A percentile compares a stretch with the other conserved stretches of the same genome.
Evolutionary conservation across 148 eudicot species (phyloP).

Genomic region (Vaccinium darrowii): DNA sequence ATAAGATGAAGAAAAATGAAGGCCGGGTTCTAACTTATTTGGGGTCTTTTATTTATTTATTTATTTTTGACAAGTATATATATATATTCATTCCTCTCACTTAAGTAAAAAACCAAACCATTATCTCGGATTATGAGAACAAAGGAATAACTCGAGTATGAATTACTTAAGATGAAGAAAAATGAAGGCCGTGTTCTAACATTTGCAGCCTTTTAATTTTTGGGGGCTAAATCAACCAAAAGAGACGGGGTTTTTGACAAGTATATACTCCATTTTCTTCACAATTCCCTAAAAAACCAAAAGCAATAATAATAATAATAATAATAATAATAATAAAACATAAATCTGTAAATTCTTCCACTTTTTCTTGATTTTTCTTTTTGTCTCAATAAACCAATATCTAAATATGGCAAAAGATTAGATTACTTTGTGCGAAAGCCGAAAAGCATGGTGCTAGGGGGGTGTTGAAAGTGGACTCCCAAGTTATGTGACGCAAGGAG

Average conservation of each 20-base stretch:
- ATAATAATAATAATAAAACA: background rate
- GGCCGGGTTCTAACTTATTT: too few relatives aligned
- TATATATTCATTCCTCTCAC: background rate
- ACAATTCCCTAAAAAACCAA: background rate
- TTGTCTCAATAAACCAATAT: background rate
- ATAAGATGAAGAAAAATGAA: too few relatives aligned
- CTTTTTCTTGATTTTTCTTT: background rate
- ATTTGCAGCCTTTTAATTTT: background rate
- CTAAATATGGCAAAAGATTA: background rate
- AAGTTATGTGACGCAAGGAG: constrained; percentile 22
- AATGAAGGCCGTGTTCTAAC: background rate
- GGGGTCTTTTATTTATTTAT: too few relatives aligned
- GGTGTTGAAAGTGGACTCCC: constrained; percentile 38
- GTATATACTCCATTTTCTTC: background rate
- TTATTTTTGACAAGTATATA: too few relatives aligned
- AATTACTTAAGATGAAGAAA: background rate
- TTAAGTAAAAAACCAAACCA: background rate
- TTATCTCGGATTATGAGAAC: background rate
- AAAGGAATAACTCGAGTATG: background rate
- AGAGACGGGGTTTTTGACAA: background rate
- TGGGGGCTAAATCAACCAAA: background rate
- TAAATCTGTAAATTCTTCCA: background rate
- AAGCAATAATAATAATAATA: background rate
- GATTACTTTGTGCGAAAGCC: background rate
- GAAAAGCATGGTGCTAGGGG: background rate